These are phyloP conservation scores for Cinnamomum micranthum DNA, from an alignment of 164 flowering plant species.

Conservation along the genomic window DNA sequence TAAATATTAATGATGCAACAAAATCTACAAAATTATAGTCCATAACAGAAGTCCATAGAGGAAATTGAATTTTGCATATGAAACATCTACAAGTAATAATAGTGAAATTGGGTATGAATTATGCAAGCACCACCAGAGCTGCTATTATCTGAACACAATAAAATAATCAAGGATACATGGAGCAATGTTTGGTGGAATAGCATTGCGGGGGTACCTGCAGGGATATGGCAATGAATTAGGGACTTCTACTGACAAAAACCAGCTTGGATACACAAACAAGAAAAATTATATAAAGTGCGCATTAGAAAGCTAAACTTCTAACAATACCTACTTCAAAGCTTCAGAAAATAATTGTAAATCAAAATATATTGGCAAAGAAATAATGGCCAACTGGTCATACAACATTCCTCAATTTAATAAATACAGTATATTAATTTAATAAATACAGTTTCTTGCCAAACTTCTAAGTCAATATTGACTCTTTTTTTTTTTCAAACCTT, in stretches of 20 bases:
- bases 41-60: neutral
- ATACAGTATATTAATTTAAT: neutral
- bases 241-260: neutral
- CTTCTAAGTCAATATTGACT: neutral
- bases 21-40: neutral
- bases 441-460: neutral
- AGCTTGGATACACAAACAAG: neutral
- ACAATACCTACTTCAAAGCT: neutral
- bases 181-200: slow-evolving; percentile 19
- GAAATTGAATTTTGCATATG: neutral
- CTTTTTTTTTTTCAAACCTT: neutral
- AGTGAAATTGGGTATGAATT: neutral
- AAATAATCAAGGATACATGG: slow-evolving; percentile 17
- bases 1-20: neutral
- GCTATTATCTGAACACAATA: neutral
- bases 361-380: neutral
- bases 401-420: neutral
- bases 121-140: neutral
- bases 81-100: neutral
- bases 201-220: slow-evolving; percentile 19
- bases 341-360: neutral
- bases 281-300: neutral
- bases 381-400: neutral
- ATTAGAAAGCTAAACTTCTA: neutral
- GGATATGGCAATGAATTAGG: neutral